These are phyloP conservation scores for Aspergillus spinulosporus DNA, from an alignment of 2,329 filamentous ascomycete species.

Conservation along the genomic window DNA sequence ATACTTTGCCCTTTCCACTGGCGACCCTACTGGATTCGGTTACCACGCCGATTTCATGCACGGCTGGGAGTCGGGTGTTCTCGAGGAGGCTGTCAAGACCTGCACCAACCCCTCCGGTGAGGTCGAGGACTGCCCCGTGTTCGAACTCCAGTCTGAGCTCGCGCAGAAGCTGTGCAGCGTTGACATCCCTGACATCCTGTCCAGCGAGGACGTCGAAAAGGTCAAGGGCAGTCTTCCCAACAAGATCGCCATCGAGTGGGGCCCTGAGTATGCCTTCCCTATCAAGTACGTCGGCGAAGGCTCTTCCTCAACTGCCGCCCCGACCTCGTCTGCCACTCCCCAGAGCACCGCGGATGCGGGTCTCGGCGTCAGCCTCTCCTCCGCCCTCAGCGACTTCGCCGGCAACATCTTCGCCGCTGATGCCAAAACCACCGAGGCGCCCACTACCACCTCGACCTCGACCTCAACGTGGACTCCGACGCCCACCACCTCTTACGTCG, in stretches of 20 bases:
- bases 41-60: constrained; percentile 79
- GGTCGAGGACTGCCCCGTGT: constrained; percentile 73
- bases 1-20: constrained; percentile 73
- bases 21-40: constrained; percentile 72
- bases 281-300: constrained; percentile 17
- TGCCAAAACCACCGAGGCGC: neutral
- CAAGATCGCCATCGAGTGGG: constrained; percentile 51
- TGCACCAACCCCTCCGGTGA: constrained; percentile 72
- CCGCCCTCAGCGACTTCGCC: constrained; percentile 12
- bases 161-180: constrained; percentile 63
- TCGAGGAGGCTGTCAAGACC: constrained; percentile 69
- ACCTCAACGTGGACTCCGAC: constrained; percentile 26
- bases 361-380: constrained; percentile 4
- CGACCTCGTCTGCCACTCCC: neutral
- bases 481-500: constrained; percentile 27
- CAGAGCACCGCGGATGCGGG: neutral
- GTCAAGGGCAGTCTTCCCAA: constrained; percentile 66
- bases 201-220: constrained; percentile 60
- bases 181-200: constrained; percentile 56
- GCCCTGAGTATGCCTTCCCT: constrained; percentile 43
- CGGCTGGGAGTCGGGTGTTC: constrained; percentile 70
- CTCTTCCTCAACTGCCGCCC: constrained; percentile 5
- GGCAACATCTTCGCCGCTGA: constrained; percentile 11
- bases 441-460: constrained; percentile 9
- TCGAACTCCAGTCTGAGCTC: constrained; percentile 64